These are phyloP conservation scores for Paraconiothyrium sp. DNA, from an alignment of 2,329 filamentous ascomycete species.

Conservation along the genomic window DNA sequence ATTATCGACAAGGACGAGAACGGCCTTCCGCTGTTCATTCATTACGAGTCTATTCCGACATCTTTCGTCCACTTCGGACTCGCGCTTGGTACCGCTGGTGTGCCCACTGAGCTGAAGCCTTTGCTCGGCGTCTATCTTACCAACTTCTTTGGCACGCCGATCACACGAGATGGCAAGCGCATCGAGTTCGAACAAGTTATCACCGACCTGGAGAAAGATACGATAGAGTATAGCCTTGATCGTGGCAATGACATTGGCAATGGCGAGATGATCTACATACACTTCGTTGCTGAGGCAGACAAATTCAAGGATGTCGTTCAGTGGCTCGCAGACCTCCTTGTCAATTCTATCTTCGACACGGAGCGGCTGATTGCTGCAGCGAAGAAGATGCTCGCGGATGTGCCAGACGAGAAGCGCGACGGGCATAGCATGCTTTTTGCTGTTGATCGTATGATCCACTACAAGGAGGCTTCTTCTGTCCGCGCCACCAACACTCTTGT, in stretches of 20 bases:
- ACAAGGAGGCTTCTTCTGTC: conserved; percentile 77
- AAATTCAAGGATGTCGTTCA: conserved; percentile 85
- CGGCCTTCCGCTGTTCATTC: conserved; percentile 83
- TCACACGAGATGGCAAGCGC: conserved; percentile 76
- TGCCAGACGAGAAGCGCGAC: conserved; percentile 90
- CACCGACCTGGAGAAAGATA: conserved; percentile 88
- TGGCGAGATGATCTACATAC: conserved; percentile 80
- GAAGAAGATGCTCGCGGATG: conserved; percentile 86
- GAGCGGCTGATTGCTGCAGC: conserved; percentile 69
- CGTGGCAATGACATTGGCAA: conserved; percentile 76
- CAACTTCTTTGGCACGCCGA: conserved; percentile 94
- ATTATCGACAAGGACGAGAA: conserved; percentile 75
- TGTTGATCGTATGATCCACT: conserved; percentile 79
- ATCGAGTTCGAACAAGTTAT: conserved; percentile 93
- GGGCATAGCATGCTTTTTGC: conserved; percentile 73
- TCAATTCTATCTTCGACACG: conserved; percentile 87
- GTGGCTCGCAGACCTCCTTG: conserved; percentile 88
- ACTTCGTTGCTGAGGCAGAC: conserved; percentile 85
- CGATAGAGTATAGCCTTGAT: conserved; percentile 81
- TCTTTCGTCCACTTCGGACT: conserved; percentile 90
- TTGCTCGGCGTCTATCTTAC: conserved; percentile 84
- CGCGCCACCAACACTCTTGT: conserved; percentile 85
- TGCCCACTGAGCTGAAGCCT: conserved; percentile 85
- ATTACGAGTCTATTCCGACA: conserved; percentile 93
- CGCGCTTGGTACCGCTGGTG: conserved; percentile 77